These are phyloP conservation scores for Agaricus sinodeliciosus DNA, from an alignment of 768 basidiomycete species.

Conservation along the genomic window DNA sequence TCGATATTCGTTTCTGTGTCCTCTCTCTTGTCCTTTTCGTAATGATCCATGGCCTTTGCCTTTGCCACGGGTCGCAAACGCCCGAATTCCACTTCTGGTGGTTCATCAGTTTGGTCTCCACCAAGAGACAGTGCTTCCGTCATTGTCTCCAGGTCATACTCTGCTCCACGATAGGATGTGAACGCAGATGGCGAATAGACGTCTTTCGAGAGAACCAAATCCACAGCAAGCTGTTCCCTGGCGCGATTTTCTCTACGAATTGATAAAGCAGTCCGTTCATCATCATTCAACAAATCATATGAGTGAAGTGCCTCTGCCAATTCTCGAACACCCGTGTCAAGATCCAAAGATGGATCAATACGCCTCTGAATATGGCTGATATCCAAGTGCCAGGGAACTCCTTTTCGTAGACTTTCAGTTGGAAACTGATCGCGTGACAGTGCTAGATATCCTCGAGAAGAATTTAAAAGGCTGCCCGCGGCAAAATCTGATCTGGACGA, in stretches of 20 bases:
- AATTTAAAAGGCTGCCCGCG: slow-evolving; percentile 44
- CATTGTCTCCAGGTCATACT: slow-evolving; percentile 44
- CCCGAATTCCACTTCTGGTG: slow-evolving; percentile 54
- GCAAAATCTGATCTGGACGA: slow-evolving; percentile 52
- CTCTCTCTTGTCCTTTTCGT: slow-evolving; percentile 17
- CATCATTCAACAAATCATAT: slow-evolving; percentile 35
- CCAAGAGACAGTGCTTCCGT: slow-evolving; percentile 52
- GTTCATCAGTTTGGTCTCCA: slow-evolving; percentile 26
- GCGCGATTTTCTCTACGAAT: slow-evolving; percentile 45
- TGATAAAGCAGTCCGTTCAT: slow-evolving; percentile 31
- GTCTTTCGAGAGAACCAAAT: slow-evolving; percentile 53
- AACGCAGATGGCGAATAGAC: slow-evolving; percentile 46
- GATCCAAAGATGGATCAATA: slow-evolving; percentile 31
- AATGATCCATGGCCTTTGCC: slow-evolving; percentile 17
- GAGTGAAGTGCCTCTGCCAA: slow-evolving; percentile 32
- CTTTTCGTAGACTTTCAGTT: slow-evolving; percentile 26
- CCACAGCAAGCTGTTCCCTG: slow-evolving; percentile 54
- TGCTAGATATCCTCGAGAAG: slow-evolving; percentile 45
- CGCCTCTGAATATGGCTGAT: slow-evolving; percentile 38
- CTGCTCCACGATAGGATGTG: slow-evolving; percentile 17
- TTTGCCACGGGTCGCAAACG: slow-evolving; percentile 48
- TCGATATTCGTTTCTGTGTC: slow-evolving; percentile 10
- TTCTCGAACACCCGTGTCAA: slow-evolving; percentile 21
- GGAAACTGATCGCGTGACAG: slow-evolving; percentile 43
- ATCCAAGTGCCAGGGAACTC: slow-evolving; percentile 49